phyloP scores from a whole-genome alignment of 2,329 filamentous ascomycete genomes.

The Exutisphaerella laricina region DNA sequence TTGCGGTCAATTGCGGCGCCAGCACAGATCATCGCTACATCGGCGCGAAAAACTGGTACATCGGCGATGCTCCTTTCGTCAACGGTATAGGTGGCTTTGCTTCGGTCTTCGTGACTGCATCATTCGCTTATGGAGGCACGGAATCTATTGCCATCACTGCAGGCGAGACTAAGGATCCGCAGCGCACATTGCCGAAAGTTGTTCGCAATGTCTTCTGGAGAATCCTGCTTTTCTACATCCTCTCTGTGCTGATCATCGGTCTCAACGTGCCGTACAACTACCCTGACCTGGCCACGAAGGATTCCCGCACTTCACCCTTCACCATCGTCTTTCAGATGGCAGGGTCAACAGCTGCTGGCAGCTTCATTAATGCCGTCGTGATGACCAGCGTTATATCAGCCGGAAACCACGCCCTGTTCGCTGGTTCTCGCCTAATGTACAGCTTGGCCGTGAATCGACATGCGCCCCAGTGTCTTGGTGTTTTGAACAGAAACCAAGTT shows the following conservation, averaged over 20 bases:
- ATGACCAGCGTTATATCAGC: constrained; percentile 55
- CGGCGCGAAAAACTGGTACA: constrained; percentile 55
- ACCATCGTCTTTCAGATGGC: constrained; percentile 58
- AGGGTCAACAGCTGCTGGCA: constrained; percentile 51
- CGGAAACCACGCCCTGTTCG: constrained; percentile 55
- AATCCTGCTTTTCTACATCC: constrained; percentile 72
- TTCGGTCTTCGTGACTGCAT: constrained; percentile 58
- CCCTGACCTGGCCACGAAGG: constrained; percentile 37
- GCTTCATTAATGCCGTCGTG: constrained; percentile 58
- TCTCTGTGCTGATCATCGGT: constrained; percentile 67
- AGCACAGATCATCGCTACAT: constrained; percentile 70
- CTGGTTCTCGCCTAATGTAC: constrained; percentile 53
- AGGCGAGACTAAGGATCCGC: constrained; percentile 59
- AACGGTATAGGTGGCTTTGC: constrained; percentile 61
- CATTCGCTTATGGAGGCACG: constrained; percentile 53
- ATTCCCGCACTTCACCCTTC: constrained; percentile 44
- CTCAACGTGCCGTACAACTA: constrained; percentile 70
- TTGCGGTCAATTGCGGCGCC: constrained; percentile 55
- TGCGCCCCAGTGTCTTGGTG: constrained; percentile 52
- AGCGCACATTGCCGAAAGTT: constrained; percentile 55
- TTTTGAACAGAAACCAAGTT: constrained; percentile 45
- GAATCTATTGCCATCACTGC: constrained; percentile 62
- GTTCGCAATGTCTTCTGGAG: constrained; percentile 71
- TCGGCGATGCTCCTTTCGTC: constrained; percentile 58
- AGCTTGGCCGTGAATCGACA: constrained; percentile 50